These are phyloP conservation scores for Gremmenia infestans DNA, from an alignment of 2,329 filamentous ascomycete species.

Conservation along the genomic window DNA sequence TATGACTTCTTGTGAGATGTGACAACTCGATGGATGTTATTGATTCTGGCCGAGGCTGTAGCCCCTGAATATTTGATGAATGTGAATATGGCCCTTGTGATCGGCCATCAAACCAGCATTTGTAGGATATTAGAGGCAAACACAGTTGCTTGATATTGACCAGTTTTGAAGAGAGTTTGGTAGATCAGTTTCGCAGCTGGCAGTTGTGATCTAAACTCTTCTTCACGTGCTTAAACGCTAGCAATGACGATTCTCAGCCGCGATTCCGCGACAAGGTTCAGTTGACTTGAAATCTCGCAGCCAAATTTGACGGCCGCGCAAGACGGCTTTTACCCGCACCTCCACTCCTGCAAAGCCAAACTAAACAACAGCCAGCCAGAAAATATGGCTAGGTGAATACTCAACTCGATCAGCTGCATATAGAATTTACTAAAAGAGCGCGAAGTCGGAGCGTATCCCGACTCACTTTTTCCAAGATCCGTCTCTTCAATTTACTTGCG, in stretches of 20 bases:
- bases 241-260: background rate
- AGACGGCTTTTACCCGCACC: background rate
- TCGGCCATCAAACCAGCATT: too few relatives aligned
- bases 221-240: background rate
- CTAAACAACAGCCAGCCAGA: background rate
- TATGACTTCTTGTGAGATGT: background rate
- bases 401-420: conserved; percentile 6
- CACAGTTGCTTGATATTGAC: background rate
- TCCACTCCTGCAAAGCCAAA: background rate
- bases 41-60: background rate
- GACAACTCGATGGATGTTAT: background rate
- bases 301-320: background rate
- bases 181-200: background rate
- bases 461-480: conserved; percentile 25
- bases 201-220: background rate
- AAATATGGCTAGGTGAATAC: conserved; percentile 10
- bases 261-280: background rate
- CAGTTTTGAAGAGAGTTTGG: too few relatives aligned
- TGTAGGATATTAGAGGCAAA: too few relatives aligned
- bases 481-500: conserved; percentile 21
- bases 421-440: background rate
- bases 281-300: background rate
- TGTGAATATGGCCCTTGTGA: background rate
- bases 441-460: conserved; percentile 29
- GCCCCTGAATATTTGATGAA: conserved; percentile 3